Base-by-base conservation (phyloP, 306 rosid species). In the Luffa acutangula region DNA sequence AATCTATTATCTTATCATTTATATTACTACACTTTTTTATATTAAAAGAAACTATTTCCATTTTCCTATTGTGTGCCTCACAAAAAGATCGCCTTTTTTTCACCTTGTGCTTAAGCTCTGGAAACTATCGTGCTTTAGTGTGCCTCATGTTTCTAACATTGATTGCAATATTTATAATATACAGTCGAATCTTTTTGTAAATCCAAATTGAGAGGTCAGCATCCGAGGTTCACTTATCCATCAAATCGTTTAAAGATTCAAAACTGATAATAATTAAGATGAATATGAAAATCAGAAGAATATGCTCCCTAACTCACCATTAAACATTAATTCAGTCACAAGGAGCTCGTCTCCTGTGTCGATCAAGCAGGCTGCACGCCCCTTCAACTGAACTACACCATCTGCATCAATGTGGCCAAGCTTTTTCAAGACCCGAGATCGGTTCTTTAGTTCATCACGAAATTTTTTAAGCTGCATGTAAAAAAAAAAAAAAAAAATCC, bases 311-410 rank as follows among this genome's bases (percentile, higher is more conserved):
- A 57, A 71, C 67, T 84, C 82, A 94, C 99, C 99, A 88, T 95
- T 95, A 83, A 95, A 95, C 99, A 95, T 95, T 82, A 93, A 87
- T 81, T 95, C 99, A 8, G 99, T 93, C 42, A 93, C 99, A 78
- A 95, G 97, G 80, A 95, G 99, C 83, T 95, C 97, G 66, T 93
- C 99, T 59, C 99, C 97, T 1, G 99, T 95, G 86, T 95, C 99
- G 80, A 95, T 90, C 97, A 95, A 87, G 89, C 99, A 95, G 79
- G 99, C 99, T 48, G 97, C 97, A 75, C 97, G 88, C 76, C 99
- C 99, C 89, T 95, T 95, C 87, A 95, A 87, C 89, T 92, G 97
- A 80, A 95, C 97, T 84, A 95, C 96, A 80, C 94, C 88, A 70
- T 95, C 97, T 15, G 91, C 86, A 84, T 95, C 97, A 78, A 95